Conservation (phyloP, 768 basidiomycete genomes). For the Mycena crocata region DNA sequence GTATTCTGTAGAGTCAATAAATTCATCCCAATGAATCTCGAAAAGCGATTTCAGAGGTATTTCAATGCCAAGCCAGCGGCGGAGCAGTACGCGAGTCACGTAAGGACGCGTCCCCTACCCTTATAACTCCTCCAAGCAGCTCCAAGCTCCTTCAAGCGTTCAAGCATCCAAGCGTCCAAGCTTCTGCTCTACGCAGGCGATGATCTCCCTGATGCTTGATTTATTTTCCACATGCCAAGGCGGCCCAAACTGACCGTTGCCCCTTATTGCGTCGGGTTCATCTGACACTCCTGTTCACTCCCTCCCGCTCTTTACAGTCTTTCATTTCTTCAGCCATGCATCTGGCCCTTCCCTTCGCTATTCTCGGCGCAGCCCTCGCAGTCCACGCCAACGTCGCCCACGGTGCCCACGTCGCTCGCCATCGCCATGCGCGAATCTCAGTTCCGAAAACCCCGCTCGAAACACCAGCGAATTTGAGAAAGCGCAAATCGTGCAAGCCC, state of each 20-base stretch:
- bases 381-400: slow-evolving; percentile 46
- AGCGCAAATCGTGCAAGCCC: slow-evolving; percentile 28
- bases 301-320: slow-evolving; percentile 20
- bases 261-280: neutral
- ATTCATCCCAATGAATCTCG: no score
- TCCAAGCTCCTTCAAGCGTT: no score
- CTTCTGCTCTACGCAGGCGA: no score
- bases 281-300: neutral
- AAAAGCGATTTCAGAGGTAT: no score
- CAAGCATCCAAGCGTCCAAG: no score
- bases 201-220: no score
- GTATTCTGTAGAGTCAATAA: no score
- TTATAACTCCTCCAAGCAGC: no score
- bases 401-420: slow-evolving; percentile 46
- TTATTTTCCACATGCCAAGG: neutral
- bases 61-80: no score
- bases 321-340: slow-evolving; percentile 38
- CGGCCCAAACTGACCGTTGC: neutral
- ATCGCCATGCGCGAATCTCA: slow-evolving; percentile 52
- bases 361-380: slow-evolving; percentile 43
- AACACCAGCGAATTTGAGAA: slow-evolving; percentile 2
- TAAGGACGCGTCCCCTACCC: no score
- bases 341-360: slow-evolving; percentile 52
- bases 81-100: no score
- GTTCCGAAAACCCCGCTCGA: slow-evolving; percentile 8